These are phyloP conservation scores for Coffea canephora DNA, from an alignment of 257 asterid genomes.

Conservation along the genomic window DNA sequence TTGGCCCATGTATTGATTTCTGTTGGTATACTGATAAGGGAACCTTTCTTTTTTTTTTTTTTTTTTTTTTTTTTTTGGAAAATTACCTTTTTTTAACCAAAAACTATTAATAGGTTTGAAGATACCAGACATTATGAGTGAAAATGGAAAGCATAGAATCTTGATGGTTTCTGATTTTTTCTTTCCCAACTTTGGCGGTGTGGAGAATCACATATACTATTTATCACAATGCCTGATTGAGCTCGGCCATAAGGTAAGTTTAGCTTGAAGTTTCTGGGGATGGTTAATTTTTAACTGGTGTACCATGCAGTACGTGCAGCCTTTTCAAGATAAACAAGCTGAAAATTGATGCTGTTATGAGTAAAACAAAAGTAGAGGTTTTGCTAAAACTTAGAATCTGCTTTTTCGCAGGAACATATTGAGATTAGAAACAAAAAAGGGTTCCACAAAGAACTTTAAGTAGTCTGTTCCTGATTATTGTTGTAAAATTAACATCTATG, in stretches of 20 bases:
- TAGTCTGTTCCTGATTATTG: no score
- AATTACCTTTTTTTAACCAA: background rate
- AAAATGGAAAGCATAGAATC: slow-evolving; percentile 53
- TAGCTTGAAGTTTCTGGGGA: background rate
- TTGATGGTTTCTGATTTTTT: slow-evolving; percentile 92
- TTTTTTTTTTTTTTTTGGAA: background rate
- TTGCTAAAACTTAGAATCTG: background rate
- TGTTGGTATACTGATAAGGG: background rate
- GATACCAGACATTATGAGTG: slow-evolving; percentile 36
- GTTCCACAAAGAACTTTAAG: background rate
- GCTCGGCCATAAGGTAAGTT: slow-evolving; percentile 85
- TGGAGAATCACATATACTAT: slow-evolving; percentile 91
- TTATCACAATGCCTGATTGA: slow-evolving; percentile 84
- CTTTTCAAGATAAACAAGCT: no score
- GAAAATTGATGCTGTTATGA: background rate
- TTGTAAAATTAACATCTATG: background rate
- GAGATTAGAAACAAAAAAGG: background rate
- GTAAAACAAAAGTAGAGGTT: background rate
- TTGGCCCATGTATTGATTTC: background rate
- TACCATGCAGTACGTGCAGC: no score
- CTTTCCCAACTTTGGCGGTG: slow-evolving; percentile 96
- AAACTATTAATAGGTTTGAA: background rate
- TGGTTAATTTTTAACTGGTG: background rate
- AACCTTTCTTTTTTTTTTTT: background rate
- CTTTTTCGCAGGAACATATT: background rate